Evolutionary conservation across 805 yeast genomes (phyloP).

Genomic region (Lipomyces orientalis): DNA sequence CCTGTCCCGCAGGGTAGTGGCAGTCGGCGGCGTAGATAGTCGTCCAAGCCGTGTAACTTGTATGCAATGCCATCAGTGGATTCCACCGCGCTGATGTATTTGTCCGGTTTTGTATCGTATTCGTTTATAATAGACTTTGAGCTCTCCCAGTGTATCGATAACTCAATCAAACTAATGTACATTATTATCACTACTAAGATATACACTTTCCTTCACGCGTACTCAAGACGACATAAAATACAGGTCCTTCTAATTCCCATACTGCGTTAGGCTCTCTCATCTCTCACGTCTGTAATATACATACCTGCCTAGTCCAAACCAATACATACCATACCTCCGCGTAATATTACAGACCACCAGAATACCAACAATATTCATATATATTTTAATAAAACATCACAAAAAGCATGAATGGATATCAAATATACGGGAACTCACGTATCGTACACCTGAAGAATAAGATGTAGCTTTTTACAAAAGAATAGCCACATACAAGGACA

Average conservation of each 20-base stretch:
- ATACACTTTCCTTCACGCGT: neutral
- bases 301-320: neutral
- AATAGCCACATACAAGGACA: constrained; percentile 31
- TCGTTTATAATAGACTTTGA: neutral
- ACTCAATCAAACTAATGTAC: neutral
- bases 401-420: neutral
- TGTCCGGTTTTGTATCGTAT: neutral
- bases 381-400: constrained; percentile 3
- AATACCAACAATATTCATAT: neutral
- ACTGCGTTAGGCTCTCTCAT: neutral
- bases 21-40: constrained; percentile 4
- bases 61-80: neutral
- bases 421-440: constrained; percentile 1
- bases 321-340: neutral
- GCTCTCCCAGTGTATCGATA: neutral
- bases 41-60: neutral
- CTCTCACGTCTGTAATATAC: neutral
- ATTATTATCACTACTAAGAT: constrained; percentile 1
- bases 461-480: constrained; percentile 10
- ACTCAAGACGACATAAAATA: neutral
- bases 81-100: neutral
- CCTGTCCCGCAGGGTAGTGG: neutral
- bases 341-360: constrained; percentile 6
- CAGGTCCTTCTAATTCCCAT: neutral
- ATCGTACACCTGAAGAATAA: constrained; percentile 17